Percentiles rank a stretch among this genome's conserved stretches.
phyloP scores from a whole-genome alignment of 108 stramenopile genomes.

The Cyclotella sp. region DNA sequence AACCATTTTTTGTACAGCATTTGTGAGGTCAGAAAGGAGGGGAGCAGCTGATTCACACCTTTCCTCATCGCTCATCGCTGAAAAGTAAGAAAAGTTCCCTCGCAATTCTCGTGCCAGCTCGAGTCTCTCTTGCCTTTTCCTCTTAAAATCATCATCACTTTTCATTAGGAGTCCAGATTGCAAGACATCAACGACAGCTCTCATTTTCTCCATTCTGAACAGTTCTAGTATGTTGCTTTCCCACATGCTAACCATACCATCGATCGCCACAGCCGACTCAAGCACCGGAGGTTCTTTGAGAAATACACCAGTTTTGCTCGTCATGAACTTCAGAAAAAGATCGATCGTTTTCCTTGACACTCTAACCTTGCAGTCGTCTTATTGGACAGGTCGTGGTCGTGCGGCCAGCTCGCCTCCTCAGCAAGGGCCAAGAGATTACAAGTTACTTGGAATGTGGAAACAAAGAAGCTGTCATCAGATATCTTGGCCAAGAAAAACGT shows the following conservation, averaged over 20 bases:
- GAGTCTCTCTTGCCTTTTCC: conserved; percentile 53
- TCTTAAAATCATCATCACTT: conserved; percentile 3
- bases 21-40: conserved; percentile 70
- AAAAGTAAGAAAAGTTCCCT: conserved; percentile 55
- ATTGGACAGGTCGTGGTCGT: conserved; percentile 75
- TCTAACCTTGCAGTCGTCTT: conserved; percentile 53
- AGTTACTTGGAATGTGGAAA: background rate
- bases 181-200: conserved; percentile 66
- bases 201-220: conserved; percentile 77
- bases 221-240: conserved; percentile 70
- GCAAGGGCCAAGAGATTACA: conserved; percentile 75
- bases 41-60: conserved; percentile 67
- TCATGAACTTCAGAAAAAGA: conserved; percentile 81
- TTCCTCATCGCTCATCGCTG: conserved; percentile 65
- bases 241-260: conserved; percentile 87
- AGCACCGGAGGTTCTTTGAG: conserved; percentile 84
- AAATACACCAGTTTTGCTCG: conserved; percentile 81
- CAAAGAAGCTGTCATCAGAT: conserved; percentile 51
- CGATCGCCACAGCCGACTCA: conserved; percentile 84
- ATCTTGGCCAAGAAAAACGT: background rate
- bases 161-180: conserved; percentile 62
- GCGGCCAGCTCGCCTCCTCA: conserved; percentile 73
- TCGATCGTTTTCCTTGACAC: conserved; percentile 81
- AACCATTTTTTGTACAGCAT: conserved; percentile 80
- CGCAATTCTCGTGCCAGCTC: conserved; percentile 67